Evolutionary conservation across 495 filamentous ascomycete genomes (phyloP).

Genomic region (Arthonia radiata): DNA sequence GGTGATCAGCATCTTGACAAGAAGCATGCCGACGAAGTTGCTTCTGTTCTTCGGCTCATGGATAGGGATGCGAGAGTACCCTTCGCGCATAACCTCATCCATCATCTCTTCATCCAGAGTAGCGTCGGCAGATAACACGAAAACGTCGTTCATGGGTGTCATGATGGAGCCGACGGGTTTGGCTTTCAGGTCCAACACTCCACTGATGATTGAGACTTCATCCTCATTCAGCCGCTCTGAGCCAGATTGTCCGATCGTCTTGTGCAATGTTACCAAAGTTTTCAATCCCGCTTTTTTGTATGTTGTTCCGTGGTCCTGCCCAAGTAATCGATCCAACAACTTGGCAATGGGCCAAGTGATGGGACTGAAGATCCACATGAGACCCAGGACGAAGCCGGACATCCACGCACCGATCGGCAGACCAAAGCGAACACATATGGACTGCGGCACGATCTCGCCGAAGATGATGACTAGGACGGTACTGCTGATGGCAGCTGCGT

Average conservation of each 20-base stretch:
- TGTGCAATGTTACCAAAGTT: constrained; percentile 78
- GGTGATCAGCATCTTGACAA: constrained; percentile 95
- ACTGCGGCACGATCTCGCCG: constrained; percentile 87
- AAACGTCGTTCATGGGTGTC: constrained; percentile 96
- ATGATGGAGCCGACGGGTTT: constrained; percentile 87
- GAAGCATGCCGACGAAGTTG: constrained; percentile 90
- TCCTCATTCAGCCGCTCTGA: constrained; percentile 85
- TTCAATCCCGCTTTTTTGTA: constrained; percentile 92
- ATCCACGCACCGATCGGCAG: constrained; percentile 90
- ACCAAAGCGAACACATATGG: constrained; percentile 86
- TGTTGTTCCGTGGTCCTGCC: constrained; percentile 77
- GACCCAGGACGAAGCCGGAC: constrained; percentile 59
- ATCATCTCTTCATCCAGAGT: constrained; percentile 79
- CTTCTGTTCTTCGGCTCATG: constrained; percentile 56
- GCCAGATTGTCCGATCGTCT: constrained; percentile 54
- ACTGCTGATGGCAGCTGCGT: constrained; percentile 78
- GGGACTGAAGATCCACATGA: constrained; percentile 81
- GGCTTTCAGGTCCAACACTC: constrained; percentile 85
- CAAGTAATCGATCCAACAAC: constrained; percentile 64
- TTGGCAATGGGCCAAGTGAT: constrained; percentile 79
- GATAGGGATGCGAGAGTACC: constrained; percentile 89
- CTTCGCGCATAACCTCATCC: constrained; percentile 72
- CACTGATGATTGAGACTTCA: constrained; percentile 95
- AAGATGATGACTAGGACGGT: constrained; percentile 95
- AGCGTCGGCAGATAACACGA: constrained; percentile 79